A percentile compares a stretch with the other conserved stretches of the same genome.
phyloP scores from a whole-genome alignment of 495 filamentous ascomycete species.

The Penicillium cinerascens region DNA sequence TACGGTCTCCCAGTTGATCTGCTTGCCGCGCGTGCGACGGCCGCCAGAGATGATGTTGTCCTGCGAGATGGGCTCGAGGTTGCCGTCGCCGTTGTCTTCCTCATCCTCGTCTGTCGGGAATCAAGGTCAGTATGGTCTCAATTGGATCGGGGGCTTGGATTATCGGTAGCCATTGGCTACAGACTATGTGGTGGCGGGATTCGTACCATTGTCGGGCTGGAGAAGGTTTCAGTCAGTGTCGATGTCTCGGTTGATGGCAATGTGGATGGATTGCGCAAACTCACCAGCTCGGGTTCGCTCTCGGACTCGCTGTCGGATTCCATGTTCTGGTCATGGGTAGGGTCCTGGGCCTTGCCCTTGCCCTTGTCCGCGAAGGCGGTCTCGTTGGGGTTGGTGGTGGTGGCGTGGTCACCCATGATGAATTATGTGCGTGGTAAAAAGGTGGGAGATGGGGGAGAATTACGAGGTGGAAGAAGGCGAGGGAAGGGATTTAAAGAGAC shows the following conservation, averaged over 20 bases:
- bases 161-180: neutral
- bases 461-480: constrained; percentile 4
- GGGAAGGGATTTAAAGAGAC: constrained; percentile 21
- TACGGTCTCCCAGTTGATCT: constrained; percentile 78
- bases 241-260: neutral
- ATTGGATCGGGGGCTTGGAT: neutral
- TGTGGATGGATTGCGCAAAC: constrained; percentile 16
- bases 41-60: constrained; percentile 78
- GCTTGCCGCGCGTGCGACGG: constrained; percentile 80
- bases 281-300: constrained; percentile 62
- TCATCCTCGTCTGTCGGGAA: constrained; percentile 51
- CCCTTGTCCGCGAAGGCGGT: constrained; percentile 42
- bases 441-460: constrained; percentile 1
- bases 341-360: constrained; percentile 62
- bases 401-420: constrained; percentile 38
- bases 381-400: constrained; percentile 34
- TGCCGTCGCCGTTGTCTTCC: constrained; percentile 76
- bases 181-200: neutral
- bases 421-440: constrained; percentile 6
- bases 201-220: constrained; percentile 39
- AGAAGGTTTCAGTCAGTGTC: constrained; percentile 3
- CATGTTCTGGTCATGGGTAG: constrained; percentile 57
- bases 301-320: constrained; percentile 61
- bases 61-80: constrained; percentile 84
- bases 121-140: constrained; percentile 7